phyloP scores from a whole-genome alignment of 1,139 yeast genomes.

The Saccharomyces pastorianus region DNA sequence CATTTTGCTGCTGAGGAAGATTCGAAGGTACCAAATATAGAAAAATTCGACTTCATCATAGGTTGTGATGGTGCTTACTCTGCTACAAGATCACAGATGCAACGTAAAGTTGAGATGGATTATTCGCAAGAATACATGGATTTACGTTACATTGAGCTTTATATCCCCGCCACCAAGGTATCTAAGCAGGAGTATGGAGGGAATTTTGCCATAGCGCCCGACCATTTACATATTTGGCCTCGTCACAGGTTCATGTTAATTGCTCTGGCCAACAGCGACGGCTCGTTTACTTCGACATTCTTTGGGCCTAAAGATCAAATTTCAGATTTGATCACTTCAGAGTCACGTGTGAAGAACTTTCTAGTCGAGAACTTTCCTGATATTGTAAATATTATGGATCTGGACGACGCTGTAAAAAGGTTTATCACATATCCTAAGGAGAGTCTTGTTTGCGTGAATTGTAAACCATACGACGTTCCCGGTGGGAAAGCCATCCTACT shows the following conservation, averaged over 20 bases:
- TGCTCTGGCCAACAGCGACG: slow-evolving; percentile 77
- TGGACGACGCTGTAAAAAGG: slow-evolving; percentile 43
- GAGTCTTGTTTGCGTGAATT: slow-evolving; percentile 58
- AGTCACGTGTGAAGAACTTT: slow-evolving; percentile 43
- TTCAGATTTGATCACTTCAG: slow-evolving; percentile 40
- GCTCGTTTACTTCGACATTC: slow-evolving; percentile 82
- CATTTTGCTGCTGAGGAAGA: slow-evolving; percentile 23
- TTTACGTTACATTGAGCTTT: slow-evolving; percentile 73
- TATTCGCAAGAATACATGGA: slow-evolving; percentile 72
- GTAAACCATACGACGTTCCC: slow-evolving; percentile 59
- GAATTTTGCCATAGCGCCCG: slow-evolving; percentile 50
- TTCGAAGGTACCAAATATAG: slow-evolving; percentile 12
- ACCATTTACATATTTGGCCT: slow-evolving; percentile 92
- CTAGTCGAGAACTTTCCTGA: slow-evolving; percentile 63
- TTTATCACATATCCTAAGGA: slow-evolving; percentile 65
- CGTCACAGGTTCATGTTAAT: slow-evolving; percentile 79
- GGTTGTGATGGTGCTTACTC: slow-evolving; percentile 91
- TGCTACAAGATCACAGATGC: slow-evolving; percentile 61
- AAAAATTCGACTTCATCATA: slow-evolving; percentile 47
- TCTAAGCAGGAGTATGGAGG: slow-evolving; percentile 16
- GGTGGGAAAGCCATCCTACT: slow-evolving; percentile 58
- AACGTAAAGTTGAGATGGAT: slow-evolving; percentile 60
- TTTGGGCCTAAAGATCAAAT: slow-evolving; percentile 77
- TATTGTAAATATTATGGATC: slow-evolving; percentile 62
- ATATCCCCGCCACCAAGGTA: slow-evolving; percentile 50